Evolutionary conservation across 1,284 basidiomycete species (phyloP).

Genomic region (Boletus mariae): DNA sequence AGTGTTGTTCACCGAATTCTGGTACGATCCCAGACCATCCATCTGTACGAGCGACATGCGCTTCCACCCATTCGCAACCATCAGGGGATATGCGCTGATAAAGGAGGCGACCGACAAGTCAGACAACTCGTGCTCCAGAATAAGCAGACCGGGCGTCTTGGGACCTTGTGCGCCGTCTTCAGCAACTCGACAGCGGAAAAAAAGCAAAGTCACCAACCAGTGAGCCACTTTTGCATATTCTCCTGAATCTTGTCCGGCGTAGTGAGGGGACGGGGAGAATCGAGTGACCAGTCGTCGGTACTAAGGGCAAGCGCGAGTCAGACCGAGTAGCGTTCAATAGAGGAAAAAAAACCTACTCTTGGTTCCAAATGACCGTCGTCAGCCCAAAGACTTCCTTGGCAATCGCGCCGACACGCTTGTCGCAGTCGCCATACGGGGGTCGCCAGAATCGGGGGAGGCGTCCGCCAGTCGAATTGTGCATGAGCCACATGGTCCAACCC

Average conservation of each 20-base stretch:
- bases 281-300: conserved; percentile 65
- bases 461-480: conserved; percentile 77
- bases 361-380: conserved; percentile 74
- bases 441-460: conserved; percentile 71
- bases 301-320: conserved; percentile 34
- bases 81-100: conserved; percentile 62
- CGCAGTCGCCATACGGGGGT: conserved; percentile 76
- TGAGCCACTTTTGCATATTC: conserved; percentile 53
- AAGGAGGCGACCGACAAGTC: conserved; percentile 63
- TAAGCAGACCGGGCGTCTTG: conserved; percentile 71
- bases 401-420: conserved; percentile 69
- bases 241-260: conserved; percentile 42
- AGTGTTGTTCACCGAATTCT: conserved; percentile 43
- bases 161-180: conserved; percentile 40
- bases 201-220: conserved; percentile 35
- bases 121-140: conserved; percentile 83
- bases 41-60: conserved; percentile 52
- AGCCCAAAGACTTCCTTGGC: conserved; percentile 71
- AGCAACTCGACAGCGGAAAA: not conserved
- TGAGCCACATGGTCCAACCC: conserved; percentile 80
- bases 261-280: conserved; percentile 34
- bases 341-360: conserved; percentile 49
- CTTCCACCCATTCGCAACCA: conserved; percentile 67
- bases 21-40: conserved; percentile 47
- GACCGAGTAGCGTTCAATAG: not conserved